Evolutionary conservation across 2,329 filamentous ascomycete species (phyloP).

Genomic region (Trichoderma hamatum): DNA sequence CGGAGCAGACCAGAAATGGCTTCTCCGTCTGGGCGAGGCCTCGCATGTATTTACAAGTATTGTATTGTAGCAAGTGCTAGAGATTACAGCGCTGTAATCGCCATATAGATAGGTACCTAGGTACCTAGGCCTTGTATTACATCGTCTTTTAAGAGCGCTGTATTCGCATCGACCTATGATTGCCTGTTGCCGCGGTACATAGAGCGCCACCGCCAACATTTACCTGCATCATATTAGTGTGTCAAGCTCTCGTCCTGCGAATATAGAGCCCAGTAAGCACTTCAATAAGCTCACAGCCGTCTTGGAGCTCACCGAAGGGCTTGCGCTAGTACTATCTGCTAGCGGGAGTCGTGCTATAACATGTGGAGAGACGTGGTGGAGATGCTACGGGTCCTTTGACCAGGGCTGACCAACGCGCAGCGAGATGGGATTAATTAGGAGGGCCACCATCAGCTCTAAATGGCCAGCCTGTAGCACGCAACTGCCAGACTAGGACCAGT

Average conservation of each 20-base stretch:
- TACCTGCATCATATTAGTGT: too few relatives aligned
- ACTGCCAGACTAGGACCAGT: slow-evolving; percentile 20
- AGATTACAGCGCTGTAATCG: too few relatives aligned
- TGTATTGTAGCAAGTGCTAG: too few relatives aligned
- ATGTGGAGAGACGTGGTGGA: slow-evolving; percentile 13
- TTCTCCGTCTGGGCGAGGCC: not conserved
- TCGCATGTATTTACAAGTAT: not conserved
- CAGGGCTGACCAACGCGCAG: slow-evolving; percentile 18
- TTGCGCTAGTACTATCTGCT: not conserved
- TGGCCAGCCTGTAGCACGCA: slow-evolving; percentile 18
- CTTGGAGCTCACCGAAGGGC: slow-evolving; percentile 1
- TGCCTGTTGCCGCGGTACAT: too few relatives aligned
- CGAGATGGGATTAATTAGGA: slow-evolving; percentile 13
- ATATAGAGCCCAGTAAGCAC: not conserved
- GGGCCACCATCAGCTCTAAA: slow-evolving; percentile 10
- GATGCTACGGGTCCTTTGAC: slow-evolving; percentile 14
- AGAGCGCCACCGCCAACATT: too few relatives aligned
- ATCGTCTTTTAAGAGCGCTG: not conserved
- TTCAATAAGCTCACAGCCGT: not conserved
- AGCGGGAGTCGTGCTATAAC: not conserved
- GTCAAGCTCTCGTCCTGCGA: not conserved
- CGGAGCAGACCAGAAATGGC: not conserved
- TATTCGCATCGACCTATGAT: not conserved
- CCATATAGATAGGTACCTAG: too few relatives aligned
- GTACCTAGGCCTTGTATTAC: not conserved